Evolutionary conservation across 805 yeast species (phyloP).

Genomic region (Candida bentonensis): DNA sequence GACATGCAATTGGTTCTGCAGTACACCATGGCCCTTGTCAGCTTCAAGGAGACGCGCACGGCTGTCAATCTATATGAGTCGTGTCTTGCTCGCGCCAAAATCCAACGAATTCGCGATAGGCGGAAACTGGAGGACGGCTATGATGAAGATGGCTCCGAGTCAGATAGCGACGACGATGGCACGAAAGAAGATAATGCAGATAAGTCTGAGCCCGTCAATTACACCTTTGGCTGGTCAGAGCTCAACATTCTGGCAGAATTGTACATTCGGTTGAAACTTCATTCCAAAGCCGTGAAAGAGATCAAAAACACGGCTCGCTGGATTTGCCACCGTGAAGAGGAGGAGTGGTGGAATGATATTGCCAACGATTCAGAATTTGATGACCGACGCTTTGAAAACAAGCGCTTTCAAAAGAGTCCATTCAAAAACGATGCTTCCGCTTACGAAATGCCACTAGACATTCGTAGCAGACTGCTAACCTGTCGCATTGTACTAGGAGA

Average conservation of each 20-base stretch:
- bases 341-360: constrained; percentile 50
- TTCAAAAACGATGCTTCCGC: constrained; percentile 4
- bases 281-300: constrained; percentile 46
- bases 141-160: constrained; percentile 12
- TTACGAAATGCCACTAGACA: constrained; percentile 66
- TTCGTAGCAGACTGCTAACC: constrained; percentile 66
- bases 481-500: constrained; percentile 47
- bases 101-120: constrained; percentile 15
- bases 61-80: constrained; percentile 31
- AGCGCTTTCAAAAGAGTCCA: not conserved
- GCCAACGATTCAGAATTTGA: constrained; percentile 77
- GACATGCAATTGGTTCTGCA: not conserved
- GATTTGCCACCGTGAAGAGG: constrained; percentile 57
- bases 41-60: constrained; percentile 8
- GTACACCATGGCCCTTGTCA: not conserved
- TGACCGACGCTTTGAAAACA: constrained; percentile 31
- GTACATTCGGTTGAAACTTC: constrained; percentile 54
- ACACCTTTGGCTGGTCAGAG: constrained; percentile 70
- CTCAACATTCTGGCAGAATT: constrained; percentile 73
- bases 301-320: constrained; percentile 67
- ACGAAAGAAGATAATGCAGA: constrained; percentile 10
- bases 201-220: constrained; percentile 16
- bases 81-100: constrained; percentile 18
- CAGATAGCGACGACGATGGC: constrained; percentile 11
- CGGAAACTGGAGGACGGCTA: constrained; percentile 8